Evolutionary conservation across 2,329 filamentous ascomycete species (phyloP), one percentile per base, ranked within the genome.

Genomic region (Pseudogymnoascus sp.): DNA sequence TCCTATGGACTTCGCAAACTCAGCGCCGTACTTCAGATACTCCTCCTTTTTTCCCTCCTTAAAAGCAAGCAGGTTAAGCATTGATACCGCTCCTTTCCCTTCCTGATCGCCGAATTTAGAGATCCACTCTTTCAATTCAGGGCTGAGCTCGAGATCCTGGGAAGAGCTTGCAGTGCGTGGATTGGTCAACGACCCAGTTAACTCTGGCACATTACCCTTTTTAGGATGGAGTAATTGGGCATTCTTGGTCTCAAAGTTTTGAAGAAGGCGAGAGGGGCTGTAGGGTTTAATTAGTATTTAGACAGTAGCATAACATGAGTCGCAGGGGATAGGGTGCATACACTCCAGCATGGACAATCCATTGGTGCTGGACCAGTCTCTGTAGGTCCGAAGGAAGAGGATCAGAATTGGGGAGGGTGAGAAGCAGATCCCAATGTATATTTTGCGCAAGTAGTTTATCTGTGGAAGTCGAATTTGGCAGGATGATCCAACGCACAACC

Each of bases 51-150:
- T 78, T 10, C 76, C 78, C 0, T 72, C 75, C 47, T 77, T 76
- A 74, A 88, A 87, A 40, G 83, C 77, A 4, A 88, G 77, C 2
- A 87, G 74, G 65, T 88, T 87, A 40, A 87, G 76, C 85, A 87
- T 88, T 1, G 81, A 83, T 1, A 87, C 81, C 0, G 85, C 80
- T 38, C 66, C 64, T 70, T 73, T 66, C 50, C 69, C 71, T 74
- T 71, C 69, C 69, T 66, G 64, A 35, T 65, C 59, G 19, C 67
- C 62, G 61, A 77, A 78, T 0, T 4, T 74, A 64, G 63, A 29
- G 70, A 85, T 81, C 79, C 84, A 87, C 0, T 68, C 40, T 11
- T 77, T 69, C 0, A 87, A 71, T 3, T 82, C 79, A 0, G 77
- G 70, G 14, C 79, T 81, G 7, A 86, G 71, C 68, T 86, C 83